Evolutionary conservation across 257 asterid species (phyloP), one percentile per base, ranked within the genome.

Genomic region (Primulina eburnea): DNA sequence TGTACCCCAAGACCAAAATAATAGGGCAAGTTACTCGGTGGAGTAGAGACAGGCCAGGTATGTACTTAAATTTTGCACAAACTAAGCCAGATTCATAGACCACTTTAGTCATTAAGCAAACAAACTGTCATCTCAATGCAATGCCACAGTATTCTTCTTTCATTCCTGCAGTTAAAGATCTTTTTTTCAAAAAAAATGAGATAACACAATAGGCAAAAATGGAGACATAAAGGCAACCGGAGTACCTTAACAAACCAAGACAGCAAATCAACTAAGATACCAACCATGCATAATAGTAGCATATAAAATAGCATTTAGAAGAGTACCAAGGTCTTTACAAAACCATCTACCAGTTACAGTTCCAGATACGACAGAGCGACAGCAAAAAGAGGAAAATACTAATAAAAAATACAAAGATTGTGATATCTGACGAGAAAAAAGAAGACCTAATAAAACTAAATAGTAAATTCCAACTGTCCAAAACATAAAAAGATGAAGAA

Each of bases 1-100:
- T 52, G 32, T 28, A 24, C 66, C 34, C 52, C 35, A 4, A 55
- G 28, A 53, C 37, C 30, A 21, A 71, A 62, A 52, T 28, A 56
- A 34, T 30, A 56, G 57, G 71, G 61, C 18, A 43, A 37, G 11
- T 8, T 9, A 64, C 62, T 35, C 55, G 33, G 8, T 63, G 52
- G 32, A 5, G 14, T 62, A 34, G 30, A 62, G 30, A 24, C 8
- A 7, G 14, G 33, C 59, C 26, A 6, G 6, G 20, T 52, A 40
- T 40, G 60, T 24, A 73, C 5, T 74, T 33, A 67, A 67, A 52
- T 62, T 7, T 37, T 53, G 53, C 32, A 62, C 57, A 62, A 65
- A 24, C 65, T 52, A 68, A 50, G 52, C 30, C 4, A 20, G 18
- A 62, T 38, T 33, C 7, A 17, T 29, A 30, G 35, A 65, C 8